Evolutionary conservation across 2,329 filamentous ascomycete genomes (phyloP).

Genomic region (Fusarium mundagurra): DNA sequence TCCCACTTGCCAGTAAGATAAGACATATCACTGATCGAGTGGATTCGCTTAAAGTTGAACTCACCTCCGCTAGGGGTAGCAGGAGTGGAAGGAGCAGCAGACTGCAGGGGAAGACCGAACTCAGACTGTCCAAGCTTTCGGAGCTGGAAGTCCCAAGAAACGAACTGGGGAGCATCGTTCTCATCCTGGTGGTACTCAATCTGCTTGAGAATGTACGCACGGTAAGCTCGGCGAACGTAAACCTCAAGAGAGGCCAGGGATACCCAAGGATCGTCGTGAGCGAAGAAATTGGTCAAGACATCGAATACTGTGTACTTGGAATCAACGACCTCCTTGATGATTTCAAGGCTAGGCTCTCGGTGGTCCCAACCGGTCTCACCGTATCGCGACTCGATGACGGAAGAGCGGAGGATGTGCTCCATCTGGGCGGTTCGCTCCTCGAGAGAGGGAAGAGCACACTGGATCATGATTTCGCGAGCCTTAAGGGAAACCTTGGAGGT

Average conservation of each 20-base stretch:
- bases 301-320: slow-evolving; percentile 99
- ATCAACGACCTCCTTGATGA: slow-evolving; percentile 97
- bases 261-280: slow-evolving; percentile 93
- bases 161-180: slow-evolving; percentile 71
- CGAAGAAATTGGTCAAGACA: slow-evolving; percentile 94
- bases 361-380: slow-evolving; percentile 98
- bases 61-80: slow-evolving; percentile 72
- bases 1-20: slow-evolving; percentile 80
- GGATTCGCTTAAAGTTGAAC: slow-evolving; percentile 79
- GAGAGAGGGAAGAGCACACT: slow-evolving; percentile 93
- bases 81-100: slow-evolving; percentile 85
- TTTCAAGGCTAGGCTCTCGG: slow-evolving; percentile 86
- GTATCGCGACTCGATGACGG: slow-evolving; percentile 95
- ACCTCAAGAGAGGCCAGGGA: slow-evolving; percentile 93
- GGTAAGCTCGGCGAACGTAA: slow-evolving; percentile 95
- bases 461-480: slow-evolving; percentile 95
- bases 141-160: slow-evolving; percentile 96
- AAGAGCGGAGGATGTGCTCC: slow-evolving; percentile 97
- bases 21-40: slow-evolving; percentile 96
- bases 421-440: slow-evolving; percentile 96
- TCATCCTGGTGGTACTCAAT: slow-evolving; percentile 91
- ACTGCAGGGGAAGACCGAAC: slow-evolving; percentile 82
- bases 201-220: slow-evolving; percentile 90
- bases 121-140: slow-evolving; percentile 93
- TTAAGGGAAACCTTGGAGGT: slow-evolving; percentile 97